Percentiles rank a stretch among this genome's conserved stretches.
Conservation (phyloP, 2,329 filamentous ascomycete genomes). For the Claviceps paspali region DNA sequence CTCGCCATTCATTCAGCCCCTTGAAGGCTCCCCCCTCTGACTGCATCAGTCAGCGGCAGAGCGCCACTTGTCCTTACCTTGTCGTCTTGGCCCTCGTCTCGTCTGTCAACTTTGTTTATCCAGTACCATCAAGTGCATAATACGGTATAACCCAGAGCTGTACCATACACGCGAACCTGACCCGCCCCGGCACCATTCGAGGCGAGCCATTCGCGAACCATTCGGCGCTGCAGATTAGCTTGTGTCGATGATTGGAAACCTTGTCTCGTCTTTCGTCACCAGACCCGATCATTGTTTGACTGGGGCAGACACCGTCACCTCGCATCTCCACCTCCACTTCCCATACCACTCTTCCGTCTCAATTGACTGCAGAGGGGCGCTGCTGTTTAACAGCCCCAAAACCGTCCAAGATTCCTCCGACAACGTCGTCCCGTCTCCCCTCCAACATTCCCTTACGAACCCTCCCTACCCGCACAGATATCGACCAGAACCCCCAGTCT, state of each 20-base stretch:
- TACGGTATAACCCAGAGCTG: no score
- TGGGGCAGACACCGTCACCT: slow-evolving; percentile 11
- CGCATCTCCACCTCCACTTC: slow-evolving; percentile 9
- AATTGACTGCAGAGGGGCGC: slow-evolving; percentile 43
- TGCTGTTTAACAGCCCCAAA: slow-evolving; percentile 63
- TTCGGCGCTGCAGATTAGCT: slow-evolving; percentile 4
- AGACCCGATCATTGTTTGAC: slow-evolving; percentile 15
- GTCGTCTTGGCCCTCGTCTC: neutral
- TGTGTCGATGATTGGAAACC: slow-evolving; percentile 5
- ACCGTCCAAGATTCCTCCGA: slow-evolving; percentile 73
- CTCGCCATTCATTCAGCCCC: no score
- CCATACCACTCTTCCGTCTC: slow-evolving; percentile 19
- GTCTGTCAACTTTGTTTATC: neutral
- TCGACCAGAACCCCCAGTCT: slow-evolving; percentile 25
- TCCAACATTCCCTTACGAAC: slow-evolving; percentile 82
- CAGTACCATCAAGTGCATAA: neutral
- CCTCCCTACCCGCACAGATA: slow-evolving; percentile 31
- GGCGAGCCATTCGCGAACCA: no score
- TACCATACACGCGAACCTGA: no score
- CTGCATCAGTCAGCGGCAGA: no score
- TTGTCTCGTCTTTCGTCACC: slow-evolving; percentile 13
- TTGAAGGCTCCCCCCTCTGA: no score
- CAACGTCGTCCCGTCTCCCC: slow-evolving; percentile 50
- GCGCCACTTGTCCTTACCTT: neutral
- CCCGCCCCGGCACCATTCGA: neutral